phyloP scores from a whole-genome alignment of 345 rosid genomes.

The Triadica sebifera region DNA sequence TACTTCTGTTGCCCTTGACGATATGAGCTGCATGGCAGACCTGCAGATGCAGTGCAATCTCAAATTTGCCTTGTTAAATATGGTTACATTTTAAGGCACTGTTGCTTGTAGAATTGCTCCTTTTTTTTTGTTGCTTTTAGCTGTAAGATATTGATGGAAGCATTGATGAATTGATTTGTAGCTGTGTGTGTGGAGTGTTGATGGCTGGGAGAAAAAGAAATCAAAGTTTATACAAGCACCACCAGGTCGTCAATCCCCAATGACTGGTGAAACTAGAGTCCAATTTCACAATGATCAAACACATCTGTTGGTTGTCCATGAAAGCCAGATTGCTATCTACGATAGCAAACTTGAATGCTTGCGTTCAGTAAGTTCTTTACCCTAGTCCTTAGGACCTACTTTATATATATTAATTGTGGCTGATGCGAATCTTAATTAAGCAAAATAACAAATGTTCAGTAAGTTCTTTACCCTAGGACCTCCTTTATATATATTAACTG shows the following conservation, averaged over 20 bases:
- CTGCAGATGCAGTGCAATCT: background rate
- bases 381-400: background rate
- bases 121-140: background rate
- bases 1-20: background rate
- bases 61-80: background rate
- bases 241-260: slow-evolving; percentile 37
- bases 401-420: too few relatives aligned
- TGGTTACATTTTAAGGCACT: background rate
- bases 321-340: slow-evolving; percentile 42
- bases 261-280: slow-evolving; percentile 43
- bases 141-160: background rate
- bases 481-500: background rate
- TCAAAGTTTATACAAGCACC: slow-evolving; percentile 38
- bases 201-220: slow-evolving; percentile 70
- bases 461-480: slow-evolving; percentile 16
- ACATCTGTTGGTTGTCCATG: slow-evolving; percentile 46
- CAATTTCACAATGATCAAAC: slow-evolving; percentile 52
- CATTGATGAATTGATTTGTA: slow-evolving; percentile 15
- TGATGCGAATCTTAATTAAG: too few relatives aligned
- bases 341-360: slow-evolving; percentile 49
- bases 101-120: background rate
- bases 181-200: slow-evolving; percentile 76
- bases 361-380: slow-evolving; percentile 32
- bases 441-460: too few relatives aligned
- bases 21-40: background rate